Evolutionary conservation across 1,139 yeast species (phyloP).

Genomic region (Candida frijolesensis): DNA sequence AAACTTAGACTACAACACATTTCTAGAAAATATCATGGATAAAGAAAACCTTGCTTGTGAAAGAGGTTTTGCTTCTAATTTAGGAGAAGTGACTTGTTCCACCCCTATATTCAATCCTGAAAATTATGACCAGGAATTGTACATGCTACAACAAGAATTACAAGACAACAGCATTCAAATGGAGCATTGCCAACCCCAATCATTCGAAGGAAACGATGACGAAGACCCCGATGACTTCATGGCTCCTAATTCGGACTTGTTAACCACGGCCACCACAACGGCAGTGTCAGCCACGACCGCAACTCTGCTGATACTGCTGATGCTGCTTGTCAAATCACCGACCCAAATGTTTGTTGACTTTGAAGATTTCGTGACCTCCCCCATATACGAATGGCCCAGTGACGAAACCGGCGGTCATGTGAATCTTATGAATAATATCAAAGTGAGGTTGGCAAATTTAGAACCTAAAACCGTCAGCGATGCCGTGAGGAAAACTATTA

Average conservation of each 20-base stretch:
- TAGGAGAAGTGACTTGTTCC: neutral
- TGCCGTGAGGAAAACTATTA: constrained; percentile 21
- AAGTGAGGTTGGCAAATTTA: constrained; percentile 14
- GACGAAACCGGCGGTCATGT: constrained; percentile 16
- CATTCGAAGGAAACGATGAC: constrained; percentile 4
- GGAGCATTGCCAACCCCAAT: constrained; percentile 8
- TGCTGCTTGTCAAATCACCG: constrained; percentile 9
- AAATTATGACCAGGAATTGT: constrained; percentile 7
- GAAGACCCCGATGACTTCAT: constrained; percentile 2
- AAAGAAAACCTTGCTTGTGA: neutral
- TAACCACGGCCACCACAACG: constrained; percentile 1
- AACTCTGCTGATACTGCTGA: constrained; percentile 10
- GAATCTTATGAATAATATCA: constrained; percentile 13
- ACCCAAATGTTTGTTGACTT: constrained; percentile 7
- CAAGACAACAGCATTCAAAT: constrained; percentile 6
- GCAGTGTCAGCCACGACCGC: constrained; percentile 6
- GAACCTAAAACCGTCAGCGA: constrained; percentile 19
- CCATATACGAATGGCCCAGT: constrained; percentile 19
- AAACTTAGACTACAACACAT: constrained; percentile 3
- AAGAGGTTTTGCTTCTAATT: neutral
- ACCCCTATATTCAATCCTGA: constrained; percentile 3
- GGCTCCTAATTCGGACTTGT: constrained; percentile 4
- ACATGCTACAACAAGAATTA: constrained; percentile 5
- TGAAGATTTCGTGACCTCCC: constrained; percentile 15
- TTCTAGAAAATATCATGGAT: constrained; percentile 6